Conservation (phyloP, 306 rosid species). For the Cucurbita moschata region DNA sequence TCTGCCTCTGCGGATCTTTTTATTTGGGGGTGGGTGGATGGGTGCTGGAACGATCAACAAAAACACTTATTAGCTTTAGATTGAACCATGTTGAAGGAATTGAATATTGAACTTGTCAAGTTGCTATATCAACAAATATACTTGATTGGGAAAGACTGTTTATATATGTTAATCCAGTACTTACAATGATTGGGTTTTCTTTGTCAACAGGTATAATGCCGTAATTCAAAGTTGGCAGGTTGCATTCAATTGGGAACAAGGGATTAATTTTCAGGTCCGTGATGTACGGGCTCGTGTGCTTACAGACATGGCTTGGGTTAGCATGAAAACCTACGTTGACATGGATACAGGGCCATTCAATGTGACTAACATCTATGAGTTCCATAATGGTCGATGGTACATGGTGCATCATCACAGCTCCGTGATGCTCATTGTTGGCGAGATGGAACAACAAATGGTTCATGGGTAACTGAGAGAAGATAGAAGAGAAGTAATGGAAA, state of each 20-base stretch:
- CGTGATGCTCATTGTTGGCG: slow-evolving; percentile 45
- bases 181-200: background rate
- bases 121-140: background rate
- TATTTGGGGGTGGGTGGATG: too few relatives aligned
- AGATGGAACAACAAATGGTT: slow-evolving; percentile 46
- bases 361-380: slow-evolving; percentile 67
- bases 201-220: slow-evolving; percentile 45
- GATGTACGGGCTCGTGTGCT: slow-evolving; percentile 78
- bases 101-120: background rate
- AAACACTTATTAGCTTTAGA: background rate
- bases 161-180: background rate
- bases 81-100: background rate
- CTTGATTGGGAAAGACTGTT: background rate
- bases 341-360: slow-evolving; percentile 76
- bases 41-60: background rate
- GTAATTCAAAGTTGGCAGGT: slow-evolving; percentile 88
- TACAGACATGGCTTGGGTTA: slow-evolving; percentile 92
- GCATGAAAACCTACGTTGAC: slow-evolving; percentile 71
- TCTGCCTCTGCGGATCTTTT: background rate
- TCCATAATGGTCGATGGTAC: slow-evolving; percentile 70
- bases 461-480: slow-evolving; percentile 36
- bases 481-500: slow-evolving; percentile 15
- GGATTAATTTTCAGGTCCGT: slow-evolving; percentile 69
- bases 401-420: slow-evolving; percentile 97
- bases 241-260: slow-evolving; percentile 81